These are phyloP conservation scores for Ananas comosus DNA, from an alignment of 176 grass and related monocot genomes.

Conservation along the genomic window DNA sequence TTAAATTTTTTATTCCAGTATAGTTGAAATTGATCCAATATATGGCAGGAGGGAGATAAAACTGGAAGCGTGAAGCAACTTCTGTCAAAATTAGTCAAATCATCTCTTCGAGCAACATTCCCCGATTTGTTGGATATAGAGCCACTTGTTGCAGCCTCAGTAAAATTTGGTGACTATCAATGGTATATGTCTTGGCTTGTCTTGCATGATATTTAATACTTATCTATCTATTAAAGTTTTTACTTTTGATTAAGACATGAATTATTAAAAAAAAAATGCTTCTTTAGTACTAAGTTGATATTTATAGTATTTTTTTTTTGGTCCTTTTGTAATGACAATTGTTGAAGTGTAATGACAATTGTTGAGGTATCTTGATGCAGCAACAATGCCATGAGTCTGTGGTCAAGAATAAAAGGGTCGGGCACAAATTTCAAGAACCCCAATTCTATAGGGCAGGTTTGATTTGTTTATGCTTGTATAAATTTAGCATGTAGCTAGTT, in stretches of 20 bases:
- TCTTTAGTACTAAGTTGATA: too few species aligned
- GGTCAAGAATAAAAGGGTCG: constrained; percentile 87
- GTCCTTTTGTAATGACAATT: too few species aligned
- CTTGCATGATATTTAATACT: too few species aligned
- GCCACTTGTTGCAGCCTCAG: constrained; percentile 67
- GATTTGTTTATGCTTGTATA: neutral
- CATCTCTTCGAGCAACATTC: constrained; percentile 46
- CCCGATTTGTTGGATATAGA: constrained; percentile 49
- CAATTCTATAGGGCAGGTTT: constrained; percentile 80
- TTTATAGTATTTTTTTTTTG: too few species aligned
- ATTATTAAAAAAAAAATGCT: too few species aligned
- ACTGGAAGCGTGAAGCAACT: constrained; percentile 82
- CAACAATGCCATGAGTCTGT: constrained; percentile 93
- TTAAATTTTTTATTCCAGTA: neutral
- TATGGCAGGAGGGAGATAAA: constrained; percentile 15
- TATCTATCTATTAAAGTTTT: too few species aligned
- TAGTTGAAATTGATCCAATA: neutral
- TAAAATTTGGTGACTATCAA: constrained; percentile 89
- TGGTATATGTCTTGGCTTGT: constrained; percentile 39
- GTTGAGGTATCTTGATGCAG: constrained; percentile 32
- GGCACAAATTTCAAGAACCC: constrained; percentile 77
- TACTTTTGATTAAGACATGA: too few species aligned
- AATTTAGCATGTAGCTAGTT: neutral
- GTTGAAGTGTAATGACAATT: neutral
- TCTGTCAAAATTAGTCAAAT: constrained; percentile 41